phyloP scores from a whole-genome alignment of 352 stramenopile species.

The Pythium dissimile region DNA sequence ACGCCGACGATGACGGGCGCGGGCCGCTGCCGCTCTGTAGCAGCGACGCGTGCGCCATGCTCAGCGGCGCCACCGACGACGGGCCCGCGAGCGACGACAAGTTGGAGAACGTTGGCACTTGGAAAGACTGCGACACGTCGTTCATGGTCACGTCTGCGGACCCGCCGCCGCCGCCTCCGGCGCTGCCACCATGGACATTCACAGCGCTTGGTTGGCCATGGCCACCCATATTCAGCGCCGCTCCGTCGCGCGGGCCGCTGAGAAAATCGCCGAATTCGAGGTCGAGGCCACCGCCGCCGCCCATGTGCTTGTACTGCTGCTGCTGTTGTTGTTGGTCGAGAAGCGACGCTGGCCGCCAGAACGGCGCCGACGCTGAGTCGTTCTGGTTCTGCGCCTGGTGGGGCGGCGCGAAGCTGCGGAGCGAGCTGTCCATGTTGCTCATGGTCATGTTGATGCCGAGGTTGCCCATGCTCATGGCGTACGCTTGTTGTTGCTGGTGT shows the following conservation, averaged over 20 bases:
- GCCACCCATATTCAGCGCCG: not conserved
- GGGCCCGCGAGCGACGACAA: slow-evolving; percentile 6
- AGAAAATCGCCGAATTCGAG: slow-evolving; percentile 25
- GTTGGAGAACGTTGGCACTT: slow-evolving; percentile 8
- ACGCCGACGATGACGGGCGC: slow-evolving; percentile 8
- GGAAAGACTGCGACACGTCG: slow-evolving; percentile 18
- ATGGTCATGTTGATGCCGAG: slow-evolving; percentile 23
- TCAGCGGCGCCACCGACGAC: slow-evolving; percentile 7
- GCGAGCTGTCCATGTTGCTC: slow-evolving; percentile 22
- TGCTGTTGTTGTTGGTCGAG: slow-evolving; percentile 15
- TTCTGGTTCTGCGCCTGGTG: not conserved
- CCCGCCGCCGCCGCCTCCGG: no score
- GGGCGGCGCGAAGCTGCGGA: slow-evolving; percentile 14
- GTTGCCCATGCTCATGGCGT: slow-evolving; percentile 18
- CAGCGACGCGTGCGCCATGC: slow-evolving; percentile 10
- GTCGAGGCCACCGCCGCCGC: slow-evolving; percentile 1
- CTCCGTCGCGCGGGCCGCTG: not conserved
- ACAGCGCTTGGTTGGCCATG: not conserved
- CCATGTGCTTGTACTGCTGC: slow-evolving; percentile 15
- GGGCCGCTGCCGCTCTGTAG: slow-evolving; percentile 5
- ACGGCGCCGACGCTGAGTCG: slow-evolving; percentile 12
- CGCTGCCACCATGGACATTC: not conserved
- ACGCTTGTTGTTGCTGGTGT: slow-evolving; percentile 5
- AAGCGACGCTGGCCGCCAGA: slow-evolving; percentile 15
- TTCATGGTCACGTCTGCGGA: slow-evolving; percentile 15